phyloP scores from a whole-genome alignment of 1,139 yeast genomes.

The Debaryomyces psychrophilus region DNA sequence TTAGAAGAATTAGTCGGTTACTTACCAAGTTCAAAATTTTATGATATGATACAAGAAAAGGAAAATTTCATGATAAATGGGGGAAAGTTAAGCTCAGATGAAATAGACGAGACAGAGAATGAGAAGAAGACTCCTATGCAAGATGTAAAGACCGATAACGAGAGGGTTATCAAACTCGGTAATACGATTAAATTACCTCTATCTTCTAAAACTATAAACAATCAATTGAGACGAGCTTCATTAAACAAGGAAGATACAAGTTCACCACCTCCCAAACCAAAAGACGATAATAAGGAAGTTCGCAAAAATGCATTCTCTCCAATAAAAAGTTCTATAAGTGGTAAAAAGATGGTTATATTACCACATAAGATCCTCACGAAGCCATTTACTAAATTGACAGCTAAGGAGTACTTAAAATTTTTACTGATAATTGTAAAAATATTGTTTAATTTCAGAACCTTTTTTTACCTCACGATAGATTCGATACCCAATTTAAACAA shows the following conservation, averaged over 20 bases:
- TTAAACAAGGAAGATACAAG: constrained; percentile 5
- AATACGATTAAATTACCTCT: constrained; percentile 42
- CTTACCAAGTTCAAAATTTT: constrained; percentile 41
- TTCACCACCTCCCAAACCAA: neutral
- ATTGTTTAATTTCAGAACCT: constrained; percentile 37
- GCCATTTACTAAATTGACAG: constrained; percentile 43
- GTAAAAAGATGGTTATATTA: constrained; percentile 38
- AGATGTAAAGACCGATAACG: constrained; percentile 19
- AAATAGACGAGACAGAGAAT: constrained; percentile 15
- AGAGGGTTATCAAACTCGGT: constrained; percentile 40
- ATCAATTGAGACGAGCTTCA: constrained; percentile 34
- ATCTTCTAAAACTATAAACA: constrained; percentile 46
- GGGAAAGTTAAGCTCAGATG: constrained; percentile 16
- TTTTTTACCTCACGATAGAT: constrained; percentile 21
- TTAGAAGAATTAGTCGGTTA: constrained; percentile 30
- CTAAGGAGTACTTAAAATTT: constrained; percentile 44
- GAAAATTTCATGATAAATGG: constrained; percentile 29
- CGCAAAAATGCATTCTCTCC: constrained; percentile 11
- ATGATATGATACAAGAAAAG: constrained; percentile 39
- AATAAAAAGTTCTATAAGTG: constrained; percentile 10
- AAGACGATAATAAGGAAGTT: constrained; percentile 2
- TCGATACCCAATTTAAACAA: neutral
- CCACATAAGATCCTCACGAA: constrained; percentile 49
- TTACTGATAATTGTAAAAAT: constrained; percentile 43
- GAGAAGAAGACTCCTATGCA: constrained; percentile 9